Base-by-base conservation (phyloP, 805 yeast genomes). In the Metschnikowia anglica region DNA sequence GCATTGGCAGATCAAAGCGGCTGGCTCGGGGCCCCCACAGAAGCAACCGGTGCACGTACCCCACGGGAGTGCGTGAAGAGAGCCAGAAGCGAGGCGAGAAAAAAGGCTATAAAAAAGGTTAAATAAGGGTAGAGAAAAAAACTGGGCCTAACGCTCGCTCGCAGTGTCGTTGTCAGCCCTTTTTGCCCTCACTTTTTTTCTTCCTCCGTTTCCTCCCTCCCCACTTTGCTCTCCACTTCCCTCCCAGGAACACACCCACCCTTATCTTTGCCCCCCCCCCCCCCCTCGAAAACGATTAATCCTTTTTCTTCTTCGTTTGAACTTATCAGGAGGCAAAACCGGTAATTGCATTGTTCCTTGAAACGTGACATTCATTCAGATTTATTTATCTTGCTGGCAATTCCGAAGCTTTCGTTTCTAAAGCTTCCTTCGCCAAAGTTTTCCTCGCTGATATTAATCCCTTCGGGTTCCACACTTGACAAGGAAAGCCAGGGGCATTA, bases 121-220 rank as follows among this genome's bases (percentile, higher is more conserved):
- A 17, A 19, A 32, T 19, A 32, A 32, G 11, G 26, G 26, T 10
- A 15, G 11, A 2, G 13, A 16, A 10, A 12, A 19, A 19, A 32
- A 20, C 34, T 19, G 29, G 41, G 41, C 41, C 41, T 34, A 32
- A 35, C 44, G 35, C 39, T 9, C 35, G 38, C 40, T 8, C 34
- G 6, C 16, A 16, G n/a, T 15, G 32, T 10, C 35, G 17, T 19
- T 25, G 12, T 12, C n/a, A n/a, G n/a, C n/a, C n/a, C 15, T 33
- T 37, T 32, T 42, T 24, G 39, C 46, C 42, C 29, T 30, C 41
- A 24, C 38, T 23, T 13, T 32, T 35, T 41, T 39, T 39, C 46
- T 4, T 32, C 32, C 40, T 26, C 11, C 23, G 13, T 15, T 20
- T n/a, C 27, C 17, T 16, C 5, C 23, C 41, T 18, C 44, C 42